These are phyloP conservation scores for Tuber indicum DNA, from an alignment of 495 filamentous ascomycete genomes.

Conservation along the genomic window DNA sequence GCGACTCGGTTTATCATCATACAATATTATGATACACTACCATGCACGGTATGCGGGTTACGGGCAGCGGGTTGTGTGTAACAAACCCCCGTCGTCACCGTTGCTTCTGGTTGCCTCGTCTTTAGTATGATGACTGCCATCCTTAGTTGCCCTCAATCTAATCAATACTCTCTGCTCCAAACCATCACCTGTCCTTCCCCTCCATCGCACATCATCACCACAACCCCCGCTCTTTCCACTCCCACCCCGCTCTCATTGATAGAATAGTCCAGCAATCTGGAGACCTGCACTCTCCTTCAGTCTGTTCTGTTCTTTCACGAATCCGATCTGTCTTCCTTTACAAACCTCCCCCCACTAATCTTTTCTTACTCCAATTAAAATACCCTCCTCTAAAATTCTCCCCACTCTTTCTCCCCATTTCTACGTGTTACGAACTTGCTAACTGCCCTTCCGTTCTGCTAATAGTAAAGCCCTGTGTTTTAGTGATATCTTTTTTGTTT, in stretches of 20 bases:
- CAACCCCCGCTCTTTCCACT: conserved; percentile 26
- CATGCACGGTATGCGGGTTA: neutral
- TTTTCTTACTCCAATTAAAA: conserved; percentile 14
- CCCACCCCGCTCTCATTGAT: conserved; percentile 31
- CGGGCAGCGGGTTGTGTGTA: neutral
- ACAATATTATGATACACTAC: too few species aligned
- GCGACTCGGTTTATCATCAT: neutral
- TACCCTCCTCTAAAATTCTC: conserved; percentile 20
- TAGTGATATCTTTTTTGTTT: conserved; percentile 30
- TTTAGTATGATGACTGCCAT: conserved; percentile 2
- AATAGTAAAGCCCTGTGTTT: conserved; percentile 24
- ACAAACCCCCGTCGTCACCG: neutral
- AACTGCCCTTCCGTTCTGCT: conserved; percentile 26
- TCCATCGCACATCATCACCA: conserved; percentile 35
- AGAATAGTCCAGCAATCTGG: conserved; percentile 37
- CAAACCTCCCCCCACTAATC: conserved; percentile 14
- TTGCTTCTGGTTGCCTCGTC: conserved; percentile 1
- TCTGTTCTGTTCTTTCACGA: conserved; percentile 33
- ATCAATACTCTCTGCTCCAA: conserved; percentile 15
- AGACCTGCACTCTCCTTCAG: conserved; percentile 37
- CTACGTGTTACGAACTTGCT: conserved; percentile 25
- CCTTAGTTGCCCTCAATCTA: neutral
- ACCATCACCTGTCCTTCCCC: conserved; percentile 28
- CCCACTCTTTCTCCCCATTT: neutral
- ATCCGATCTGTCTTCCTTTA: conserved; percentile 14